Percentiles rank a stretch among this genome's conserved stretches.
phyloP scores from a whole-genome alignment of 768 basidiomycete species.

The Boletus tylopilopsis region DNA sequence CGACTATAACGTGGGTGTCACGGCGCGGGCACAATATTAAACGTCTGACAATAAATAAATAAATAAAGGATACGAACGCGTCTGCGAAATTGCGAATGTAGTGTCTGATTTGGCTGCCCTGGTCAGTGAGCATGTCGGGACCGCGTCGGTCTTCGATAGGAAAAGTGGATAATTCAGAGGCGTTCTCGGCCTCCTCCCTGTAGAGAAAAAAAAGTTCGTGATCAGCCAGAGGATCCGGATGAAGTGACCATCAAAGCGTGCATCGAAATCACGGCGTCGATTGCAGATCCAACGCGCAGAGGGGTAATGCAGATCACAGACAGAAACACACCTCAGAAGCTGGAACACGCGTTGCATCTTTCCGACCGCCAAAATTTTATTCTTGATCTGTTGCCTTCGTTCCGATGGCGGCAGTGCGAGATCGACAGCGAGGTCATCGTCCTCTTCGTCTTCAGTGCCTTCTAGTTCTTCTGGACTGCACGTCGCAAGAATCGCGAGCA shows the following conservation, averaged over 20 bases:
- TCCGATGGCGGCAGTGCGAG: conserved; percentile 38
- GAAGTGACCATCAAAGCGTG: too few species aligned
- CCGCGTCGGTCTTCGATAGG: conserved; percentile 38
- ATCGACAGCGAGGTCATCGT: conserved; percentile 24
- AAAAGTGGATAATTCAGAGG: conserved; percentile 53
- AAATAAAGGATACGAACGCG: conserved; percentile 48
- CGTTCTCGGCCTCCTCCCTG: conserved; percentile 79
- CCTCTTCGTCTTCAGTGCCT: conserved; percentile 41
- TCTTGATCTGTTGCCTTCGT: conserved; percentile 77
- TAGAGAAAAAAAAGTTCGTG: neutral
- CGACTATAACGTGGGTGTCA: conserved; percentile 58
- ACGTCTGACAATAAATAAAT: too few species aligned
- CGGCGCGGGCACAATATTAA: too few species aligned
- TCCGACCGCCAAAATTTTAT: conserved; percentile 91
- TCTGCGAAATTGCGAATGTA: conserved; percentile 73
- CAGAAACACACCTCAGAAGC: conserved; percentile 69
- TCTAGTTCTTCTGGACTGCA: conserved; percentile 93
- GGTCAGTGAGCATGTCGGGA: conserved; percentile 58
- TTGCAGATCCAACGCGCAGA: too few species aligned
- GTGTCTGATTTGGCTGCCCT: conserved; percentile 53
- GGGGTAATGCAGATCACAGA: too few species aligned
- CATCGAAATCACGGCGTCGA: too few species aligned
- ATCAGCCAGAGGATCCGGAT: neutral
- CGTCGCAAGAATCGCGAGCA: conserved; percentile 89
- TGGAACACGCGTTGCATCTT: conserved; percentile 89